phyloP scores from a whole-genome alignment of 306 rosid genomes.

The Oxytropis ochrocephala region DNA sequence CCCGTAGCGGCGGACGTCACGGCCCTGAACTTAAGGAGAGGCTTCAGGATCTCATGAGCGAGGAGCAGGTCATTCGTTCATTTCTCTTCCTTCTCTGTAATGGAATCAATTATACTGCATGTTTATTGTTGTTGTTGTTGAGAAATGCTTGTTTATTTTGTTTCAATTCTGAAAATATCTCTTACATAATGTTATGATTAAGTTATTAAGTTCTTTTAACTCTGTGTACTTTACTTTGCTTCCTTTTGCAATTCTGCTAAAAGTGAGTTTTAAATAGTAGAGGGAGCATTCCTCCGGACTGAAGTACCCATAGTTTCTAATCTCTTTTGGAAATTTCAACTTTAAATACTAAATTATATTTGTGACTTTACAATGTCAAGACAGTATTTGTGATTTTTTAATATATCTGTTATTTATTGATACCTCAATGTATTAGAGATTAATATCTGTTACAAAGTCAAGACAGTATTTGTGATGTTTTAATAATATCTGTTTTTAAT shows the following conservation, averaged over 20 bases:
- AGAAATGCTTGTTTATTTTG: too few species aligned
- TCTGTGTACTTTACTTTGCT: background rate
- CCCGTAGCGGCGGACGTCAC: constrained; percentile 75
- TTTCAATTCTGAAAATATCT: background rate
- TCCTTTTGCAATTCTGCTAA: background rate
- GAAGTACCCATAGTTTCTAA: too few species aligned
- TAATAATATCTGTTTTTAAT: too few species aligned
- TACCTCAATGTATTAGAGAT: too few species aligned
- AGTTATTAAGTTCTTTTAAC: background rate
- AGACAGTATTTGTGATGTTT: too few species aligned
- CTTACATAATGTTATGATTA: background rate
- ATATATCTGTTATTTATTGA: too few species aligned
- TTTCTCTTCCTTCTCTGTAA: background rate
- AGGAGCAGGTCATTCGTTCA: constrained; percentile 58
- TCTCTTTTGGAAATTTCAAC: too few species aligned
- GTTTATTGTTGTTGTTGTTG: background rate
- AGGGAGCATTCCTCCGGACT: too few species aligned
- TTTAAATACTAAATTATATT: too few species aligned
- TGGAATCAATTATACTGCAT: background rate
- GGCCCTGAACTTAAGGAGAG: constrained; percentile 76
- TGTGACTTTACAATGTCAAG: too few species aligned
- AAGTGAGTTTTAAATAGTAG: background rate
- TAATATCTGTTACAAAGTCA: too few species aligned
- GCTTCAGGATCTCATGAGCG: constrained; percentile 68
- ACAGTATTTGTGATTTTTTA: too few species aligned